Percentiles rank a stretch among this genome's conserved stretches.
Evolutionary conservation across 164 flowering plant genomes (phyloP).

Genomic region (Warburgia ugandensis): DNA sequence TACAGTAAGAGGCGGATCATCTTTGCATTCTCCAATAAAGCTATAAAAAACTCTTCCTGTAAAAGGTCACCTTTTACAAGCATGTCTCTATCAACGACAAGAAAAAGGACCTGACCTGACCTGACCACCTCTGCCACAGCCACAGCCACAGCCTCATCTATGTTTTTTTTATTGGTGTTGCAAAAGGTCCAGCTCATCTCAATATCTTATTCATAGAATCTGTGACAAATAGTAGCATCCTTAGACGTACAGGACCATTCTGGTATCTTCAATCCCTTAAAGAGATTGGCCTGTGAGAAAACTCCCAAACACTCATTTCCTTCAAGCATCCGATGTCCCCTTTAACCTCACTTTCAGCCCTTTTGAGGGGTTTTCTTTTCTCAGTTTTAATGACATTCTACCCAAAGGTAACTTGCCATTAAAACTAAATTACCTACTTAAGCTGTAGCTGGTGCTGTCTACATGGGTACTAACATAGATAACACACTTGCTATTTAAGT

Average conservation of each 20-base stretch:
- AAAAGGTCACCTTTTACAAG: slow-evolving; percentile 28
- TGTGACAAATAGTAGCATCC: slow-evolving; percentile 49
- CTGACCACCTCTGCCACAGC: slow-evolving; percentile 12
- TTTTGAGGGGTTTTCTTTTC: slow-evolving; percentile 34
- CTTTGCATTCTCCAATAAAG: slow-evolving; percentile 20
- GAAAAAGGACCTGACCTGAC: slow-evolving; percentile 32
- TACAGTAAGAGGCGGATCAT: slow-evolving; percentile 11
- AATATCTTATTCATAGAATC: slow-evolving; percentile 38
- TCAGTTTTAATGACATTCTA: slow-evolving; percentile 1
- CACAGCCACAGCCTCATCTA: no score
- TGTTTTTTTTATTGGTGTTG: slow-evolving; percentile 33
- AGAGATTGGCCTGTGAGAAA: slow-evolving; percentile 37
- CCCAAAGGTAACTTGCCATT: slow-evolving; percentile 4
- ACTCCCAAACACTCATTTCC: slow-evolving; percentile 30
- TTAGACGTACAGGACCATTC: slow-evolving; percentile 44
- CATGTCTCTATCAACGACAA: slow-evolving; percentile 24
- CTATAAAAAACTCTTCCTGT: slow-evolving; percentile 3
- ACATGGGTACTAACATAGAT: no score
- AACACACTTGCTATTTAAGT: no score
- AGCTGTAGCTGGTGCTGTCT: no score
- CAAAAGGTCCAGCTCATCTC: slow-evolving; percentile 35
- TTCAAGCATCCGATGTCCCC: slow-evolving; percentile 62
- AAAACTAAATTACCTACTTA: not conserved
- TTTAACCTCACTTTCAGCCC: slow-evolving; percentile 48
- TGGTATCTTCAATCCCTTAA: slow-evolving; percentile 23